These are phyloP conservation scores for Panicum miliaceum DNA, from an alignment of 176 grass and related monocot genomes.

Conservation along the genomic window DNA sequence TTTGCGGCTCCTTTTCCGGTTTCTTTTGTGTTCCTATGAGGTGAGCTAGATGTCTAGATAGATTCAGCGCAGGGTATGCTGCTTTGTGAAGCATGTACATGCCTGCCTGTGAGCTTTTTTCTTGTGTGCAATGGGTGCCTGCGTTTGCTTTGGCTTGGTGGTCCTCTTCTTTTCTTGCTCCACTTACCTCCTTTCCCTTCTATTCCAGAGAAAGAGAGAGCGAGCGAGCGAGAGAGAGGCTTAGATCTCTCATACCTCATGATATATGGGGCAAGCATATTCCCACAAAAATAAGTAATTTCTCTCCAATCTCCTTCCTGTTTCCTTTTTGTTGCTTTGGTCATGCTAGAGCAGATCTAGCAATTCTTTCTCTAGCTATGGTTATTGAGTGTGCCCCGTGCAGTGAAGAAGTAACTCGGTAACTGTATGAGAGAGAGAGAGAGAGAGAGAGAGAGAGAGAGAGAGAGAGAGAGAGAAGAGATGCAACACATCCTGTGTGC, in stretches of 20 bases:
- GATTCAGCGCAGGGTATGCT: conserved; percentile 69
- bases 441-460: neutral
- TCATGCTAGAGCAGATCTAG: conserved; percentile 47
- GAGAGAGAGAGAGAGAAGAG: neutral
- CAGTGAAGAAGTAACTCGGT: conserved; percentile 36
- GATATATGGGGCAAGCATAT: conserved; percentile 10
- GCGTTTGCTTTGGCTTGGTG: conserved; percentile 46
- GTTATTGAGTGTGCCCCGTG: neutral
- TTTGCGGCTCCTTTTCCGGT: conserved; percentile 37
- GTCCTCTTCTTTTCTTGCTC: conserved; percentile 59
- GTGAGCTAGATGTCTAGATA: conserved; percentile 60
- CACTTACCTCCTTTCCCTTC: conserved; percentile 62
- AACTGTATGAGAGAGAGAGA: conserved; percentile 4
- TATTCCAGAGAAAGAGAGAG: neutral
- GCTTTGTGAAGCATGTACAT: conserved; percentile 53
- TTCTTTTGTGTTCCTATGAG: conserved; percentile 49
- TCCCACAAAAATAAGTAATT: conserved; percentile 16
- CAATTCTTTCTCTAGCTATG: conserved; percentile 9
- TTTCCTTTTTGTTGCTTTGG: conserved; percentile 43
- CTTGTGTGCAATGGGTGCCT: conserved; percentile 45
- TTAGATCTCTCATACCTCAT: conserved; percentile 50
- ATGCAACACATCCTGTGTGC: neutral
- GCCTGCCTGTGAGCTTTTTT: conserved; percentile 29
- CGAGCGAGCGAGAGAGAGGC: neutral
- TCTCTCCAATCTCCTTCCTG: neutral